Evolutionary conservation across 2,329 filamentous ascomycete genomes (phyloP), one percentile per base, ranked within the genome.

Genomic region (Sordariomycetes sp.): DNA sequence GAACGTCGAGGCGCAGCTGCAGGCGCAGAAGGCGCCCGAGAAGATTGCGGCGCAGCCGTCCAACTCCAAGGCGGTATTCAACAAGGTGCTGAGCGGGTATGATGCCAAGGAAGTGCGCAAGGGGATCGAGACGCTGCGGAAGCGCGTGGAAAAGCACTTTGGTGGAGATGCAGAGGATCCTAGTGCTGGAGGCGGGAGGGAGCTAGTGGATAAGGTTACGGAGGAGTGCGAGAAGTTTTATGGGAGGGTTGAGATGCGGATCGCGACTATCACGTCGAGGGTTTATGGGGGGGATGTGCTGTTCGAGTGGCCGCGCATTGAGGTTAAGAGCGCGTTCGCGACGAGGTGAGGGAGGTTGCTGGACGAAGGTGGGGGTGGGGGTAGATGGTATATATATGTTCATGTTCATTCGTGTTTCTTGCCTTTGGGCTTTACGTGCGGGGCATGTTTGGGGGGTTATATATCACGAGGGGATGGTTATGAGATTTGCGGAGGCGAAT

Each of bases 91-190:
- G 36, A 79, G 86, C 58, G 79, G 80, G 52, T 88, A 94, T 69
- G 92, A 97, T 69, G 77, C 77, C 22, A 91, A 89, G 67, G 90
- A 96, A 70, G 81, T 96, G 51, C 82, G 87, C 62, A 90, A 91
- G 67, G 91, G 92, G n/a, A 86, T 96, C 63, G 90, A 96, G 65
- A 81, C 89, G 57, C 76, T 97, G 62, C 86, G 86, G 65, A 96
- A 95, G 74, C 82, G 92, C 54, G 89, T 97, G 1, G 92, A 97
- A 72, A 99, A 97, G 74, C 92, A 97, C 70, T 97, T 97, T 76
- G 90, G 90, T 76, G 90, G 90, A 51, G 90, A 95, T 63, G 87
- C 85, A 5, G 90, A 95, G 63, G 90, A 95, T 62, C 87, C 85
- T 3, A 90, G 95, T 63, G 87, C 91, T 61, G 82, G 84, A 57